Percentiles rank a stretch among this genome's conserved stretches.
phyloP scores from a whole-genome alignment of 1,284 basidiomycete species.

The Trametes hirsuta region DNA sequence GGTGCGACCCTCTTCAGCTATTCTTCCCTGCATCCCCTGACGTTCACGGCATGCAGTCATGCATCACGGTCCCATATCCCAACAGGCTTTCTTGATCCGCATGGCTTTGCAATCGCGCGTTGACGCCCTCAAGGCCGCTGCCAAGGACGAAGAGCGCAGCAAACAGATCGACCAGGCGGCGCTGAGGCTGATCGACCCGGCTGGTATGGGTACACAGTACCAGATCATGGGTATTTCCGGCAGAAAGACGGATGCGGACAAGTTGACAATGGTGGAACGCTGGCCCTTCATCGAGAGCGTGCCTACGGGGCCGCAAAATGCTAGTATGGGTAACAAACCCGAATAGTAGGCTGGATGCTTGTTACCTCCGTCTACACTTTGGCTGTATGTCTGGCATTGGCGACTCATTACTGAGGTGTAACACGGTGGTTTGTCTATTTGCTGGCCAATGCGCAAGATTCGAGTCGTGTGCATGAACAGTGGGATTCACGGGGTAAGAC shows the following conservation, averaged over 20 bases:
- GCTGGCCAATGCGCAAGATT: no score
- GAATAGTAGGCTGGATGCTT: no score
- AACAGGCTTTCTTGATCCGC: conserved; percentile 59
- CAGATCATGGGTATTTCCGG: conserved; percentile 58
- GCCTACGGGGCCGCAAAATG: not conserved
- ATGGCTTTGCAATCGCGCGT: conserved; percentile 64
- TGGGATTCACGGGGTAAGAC: no score
- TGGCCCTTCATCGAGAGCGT: conserved; percentile 39
- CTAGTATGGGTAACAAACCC: not conserved
- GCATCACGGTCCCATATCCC: conserved; percentile 56
- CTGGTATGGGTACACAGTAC: conserved; percentile 72
- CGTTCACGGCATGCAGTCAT: conserved; percentile 35
- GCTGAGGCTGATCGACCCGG: conserved; percentile 58
- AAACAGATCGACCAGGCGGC: conserved; percentile 49
- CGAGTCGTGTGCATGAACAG: no score
- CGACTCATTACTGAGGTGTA: no score
- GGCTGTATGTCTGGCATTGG: not conserved
- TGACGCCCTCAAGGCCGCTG: conserved; percentile 48
- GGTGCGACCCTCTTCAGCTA: conserved; percentile 47
- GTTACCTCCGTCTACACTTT: not conserved
- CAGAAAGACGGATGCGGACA: conserved; percentile 9
- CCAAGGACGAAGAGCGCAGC: conserved; percentile 48
- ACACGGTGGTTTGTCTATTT: no score
- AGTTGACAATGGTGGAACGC: conserved; percentile 22
- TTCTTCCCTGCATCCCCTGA: not conserved